These are phyloP conservation scores for Rhodofomes roseus DNA, from an alignment of 1,284 basidiomycete genomes.

Conservation along the genomic window DNA sequence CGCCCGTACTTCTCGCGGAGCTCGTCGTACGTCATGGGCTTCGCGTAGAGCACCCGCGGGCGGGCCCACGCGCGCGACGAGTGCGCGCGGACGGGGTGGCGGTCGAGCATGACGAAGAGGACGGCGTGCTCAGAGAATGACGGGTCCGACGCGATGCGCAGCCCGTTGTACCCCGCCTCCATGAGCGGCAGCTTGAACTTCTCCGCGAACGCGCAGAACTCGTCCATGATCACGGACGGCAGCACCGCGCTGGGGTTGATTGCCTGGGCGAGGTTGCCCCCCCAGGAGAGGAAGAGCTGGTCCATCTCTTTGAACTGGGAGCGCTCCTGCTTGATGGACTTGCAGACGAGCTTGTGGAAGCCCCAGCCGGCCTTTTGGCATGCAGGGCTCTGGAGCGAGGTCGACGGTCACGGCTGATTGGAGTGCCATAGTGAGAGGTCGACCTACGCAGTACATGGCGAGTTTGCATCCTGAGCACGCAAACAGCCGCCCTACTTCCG, in stretches of 20 bases:
- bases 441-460: neutral
- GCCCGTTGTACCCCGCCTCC: neutral
- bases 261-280: neutral
- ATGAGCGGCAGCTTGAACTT: constrained; percentile 1
- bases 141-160: neutral
- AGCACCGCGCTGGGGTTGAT: neutral
- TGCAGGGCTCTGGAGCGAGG: neutral
- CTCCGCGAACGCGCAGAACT: neutral
- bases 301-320: neutral
- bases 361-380: neutral
- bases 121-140: neutral
- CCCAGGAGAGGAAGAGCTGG: neutral
- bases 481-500: neutral
- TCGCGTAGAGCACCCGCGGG: neutral
- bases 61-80: neutral
- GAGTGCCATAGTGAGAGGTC: too few species aligned
- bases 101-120: neutral
- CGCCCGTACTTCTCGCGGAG: neutral
- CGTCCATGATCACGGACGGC: neutral
- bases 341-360: neutral
- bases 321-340: neutral
- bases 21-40: neutral
- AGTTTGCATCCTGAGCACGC: neutral
- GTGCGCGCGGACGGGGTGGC: neutral
- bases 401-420: neutral